phyloP scores from a whole-genome alignment of 768 basidiomycete genomes.

The Rhodotorula sphaerocarpa region DNA sequence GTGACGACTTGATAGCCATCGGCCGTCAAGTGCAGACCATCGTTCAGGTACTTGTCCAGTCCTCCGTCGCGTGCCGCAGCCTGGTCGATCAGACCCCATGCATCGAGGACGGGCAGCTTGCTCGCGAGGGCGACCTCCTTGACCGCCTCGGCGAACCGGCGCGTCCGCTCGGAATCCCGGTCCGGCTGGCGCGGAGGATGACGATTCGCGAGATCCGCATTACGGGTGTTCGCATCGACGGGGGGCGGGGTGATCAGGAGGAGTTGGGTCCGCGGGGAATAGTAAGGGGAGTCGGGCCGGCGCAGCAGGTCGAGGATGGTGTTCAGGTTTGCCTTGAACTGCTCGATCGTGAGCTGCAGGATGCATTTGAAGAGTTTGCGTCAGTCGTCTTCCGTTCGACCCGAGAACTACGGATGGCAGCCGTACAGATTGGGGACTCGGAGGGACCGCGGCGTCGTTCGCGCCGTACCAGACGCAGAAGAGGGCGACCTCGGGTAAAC shows the following conservation, averaged over 20 bases:
- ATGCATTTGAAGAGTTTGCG: too few relatives aligned
- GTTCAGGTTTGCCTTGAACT: conserved; percentile 32
- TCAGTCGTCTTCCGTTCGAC: too few relatives aligned
- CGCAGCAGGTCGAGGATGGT: conserved; percentile 23
- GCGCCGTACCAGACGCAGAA: conserved; percentile 36
- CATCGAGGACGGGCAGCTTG: conserved; percentile 11
- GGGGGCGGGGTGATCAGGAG: conserved; percentile 33
- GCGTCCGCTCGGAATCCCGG: conserved; percentile 24
- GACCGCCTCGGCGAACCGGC: conserved; percentile 27
- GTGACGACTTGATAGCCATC: conserved; percentile 29
- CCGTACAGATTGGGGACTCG: conserved; percentile 17
- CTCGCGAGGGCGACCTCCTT: conserved; percentile 7
- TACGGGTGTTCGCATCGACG: conserved; percentile 20
- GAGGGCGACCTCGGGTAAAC: conserved; percentile 11
- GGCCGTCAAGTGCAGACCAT: conserved; percentile 30
- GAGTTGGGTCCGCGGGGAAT: conserved; percentile 20
- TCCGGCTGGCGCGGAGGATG: conserved; percentile 20
- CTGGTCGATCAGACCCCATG: conserved; percentile 16
- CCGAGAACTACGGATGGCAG: too few relatives aligned
- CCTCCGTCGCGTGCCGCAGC: conserved; percentile 1
- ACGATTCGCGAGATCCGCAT: conserved; percentile 23
- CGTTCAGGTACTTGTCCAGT: conserved; percentile 20
- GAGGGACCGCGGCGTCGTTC: conserved; percentile 28
- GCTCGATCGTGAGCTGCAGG: conserved; percentile 22
- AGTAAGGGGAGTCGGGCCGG: conserved; percentile 21